phyloP scores from a whole-genome alignment of 176 grass and related monocot genomes.

The Themeda triandra region DNA sequence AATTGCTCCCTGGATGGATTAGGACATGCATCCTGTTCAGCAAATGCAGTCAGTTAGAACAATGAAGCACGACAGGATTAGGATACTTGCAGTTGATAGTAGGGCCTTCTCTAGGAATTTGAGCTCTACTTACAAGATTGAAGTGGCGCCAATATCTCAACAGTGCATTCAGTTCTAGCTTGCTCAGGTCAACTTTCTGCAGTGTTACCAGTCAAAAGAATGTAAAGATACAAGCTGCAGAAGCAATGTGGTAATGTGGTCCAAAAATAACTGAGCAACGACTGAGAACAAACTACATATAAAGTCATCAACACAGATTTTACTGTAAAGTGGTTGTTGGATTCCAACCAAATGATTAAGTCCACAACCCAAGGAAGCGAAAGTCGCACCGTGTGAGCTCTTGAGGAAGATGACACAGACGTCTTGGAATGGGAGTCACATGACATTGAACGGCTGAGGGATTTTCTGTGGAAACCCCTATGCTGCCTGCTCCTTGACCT shows the following conservation, averaged over 20 bases:
- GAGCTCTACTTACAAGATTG: conserved; percentile 55
- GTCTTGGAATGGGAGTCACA: conserved; percentile 73
- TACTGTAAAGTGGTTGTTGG: conserved; percentile 6
- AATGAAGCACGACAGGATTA: background rate
- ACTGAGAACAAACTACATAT: conserved; percentile 1
- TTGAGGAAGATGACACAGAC: conserved; percentile 54
- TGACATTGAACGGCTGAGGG: conserved; percentile 57
- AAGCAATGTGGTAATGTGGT: background rate
- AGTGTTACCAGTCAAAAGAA: background rate
- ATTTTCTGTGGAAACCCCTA: conserved; percentile 58
- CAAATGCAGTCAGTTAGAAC: conserved; percentile 8
- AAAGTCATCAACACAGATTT: background rate
- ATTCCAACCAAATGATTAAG: conserved; percentile 13
- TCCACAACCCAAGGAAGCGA: conserved; percentile 10
- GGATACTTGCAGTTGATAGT: background rate
- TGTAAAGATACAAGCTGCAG: background rate
- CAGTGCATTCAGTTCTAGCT: conserved; percentile 73
- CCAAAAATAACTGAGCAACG: conserved; percentile 7
- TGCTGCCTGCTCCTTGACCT: conserved; percentile 49
- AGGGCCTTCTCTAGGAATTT: background rate
- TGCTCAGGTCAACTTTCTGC: conserved; percentile 91
- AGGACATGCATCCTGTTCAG: conserved; percentile 55
- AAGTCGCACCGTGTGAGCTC: conserved; percentile 48
- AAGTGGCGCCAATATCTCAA: conserved; percentile 92
- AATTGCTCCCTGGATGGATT: conserved; percentile 84